These are phyloP conservation scores for Aspergillus terreus DNA, from an alignment of 2,329 filamentous ascomycete species.

Conservation along the genomic window DNA sequence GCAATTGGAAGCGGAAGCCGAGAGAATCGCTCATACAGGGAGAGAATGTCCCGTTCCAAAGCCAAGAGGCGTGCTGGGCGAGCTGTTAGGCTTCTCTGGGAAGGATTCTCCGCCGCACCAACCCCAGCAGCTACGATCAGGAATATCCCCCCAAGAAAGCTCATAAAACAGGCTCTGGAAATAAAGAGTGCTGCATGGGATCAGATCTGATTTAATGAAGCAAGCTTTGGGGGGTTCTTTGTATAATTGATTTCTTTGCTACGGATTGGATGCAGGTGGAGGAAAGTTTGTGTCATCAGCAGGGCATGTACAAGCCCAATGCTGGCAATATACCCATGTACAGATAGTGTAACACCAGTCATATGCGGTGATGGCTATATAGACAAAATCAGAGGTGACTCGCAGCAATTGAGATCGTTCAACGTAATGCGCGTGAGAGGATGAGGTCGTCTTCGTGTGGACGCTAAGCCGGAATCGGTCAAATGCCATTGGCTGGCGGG, in stretches of 20 bases:
- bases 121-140: background rate
- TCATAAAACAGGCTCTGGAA: background rate
- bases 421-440: background rate
- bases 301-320: background rate
- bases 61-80: slow-evolving; percentile 72
- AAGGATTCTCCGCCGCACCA: slow-evolving; percentile 15
- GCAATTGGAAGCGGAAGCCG: slow-evolving; percentile 40
- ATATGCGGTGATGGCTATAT: slow-evolving; percentile 1
- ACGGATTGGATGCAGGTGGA: background rate
- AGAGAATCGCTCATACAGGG: slow-evolving; percentile 42
- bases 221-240: background rate
- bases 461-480: slow-evolving; percentile 20
- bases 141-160: background rate
- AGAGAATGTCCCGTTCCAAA: slow-evolving; percentile 92
- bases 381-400: background rate
- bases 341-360: slow-evolving; percentile 14
- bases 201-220: background rate
- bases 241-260: background rate
- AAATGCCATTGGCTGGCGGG: slow-evolving; percentile 12
- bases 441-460: background rate
- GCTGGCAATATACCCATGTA: slow-evolving; percentile 23
- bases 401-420: background rate
- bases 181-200: background rate
- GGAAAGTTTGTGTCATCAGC: slow-evolving; percentile 2
- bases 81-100: slow-evolving; percentile 65